Evolutionary conservation across 106 monocot species (phyloP), one percentile per base, ranked within the genome.

Genomic region (Phalaenopsis equestris): DNA sequence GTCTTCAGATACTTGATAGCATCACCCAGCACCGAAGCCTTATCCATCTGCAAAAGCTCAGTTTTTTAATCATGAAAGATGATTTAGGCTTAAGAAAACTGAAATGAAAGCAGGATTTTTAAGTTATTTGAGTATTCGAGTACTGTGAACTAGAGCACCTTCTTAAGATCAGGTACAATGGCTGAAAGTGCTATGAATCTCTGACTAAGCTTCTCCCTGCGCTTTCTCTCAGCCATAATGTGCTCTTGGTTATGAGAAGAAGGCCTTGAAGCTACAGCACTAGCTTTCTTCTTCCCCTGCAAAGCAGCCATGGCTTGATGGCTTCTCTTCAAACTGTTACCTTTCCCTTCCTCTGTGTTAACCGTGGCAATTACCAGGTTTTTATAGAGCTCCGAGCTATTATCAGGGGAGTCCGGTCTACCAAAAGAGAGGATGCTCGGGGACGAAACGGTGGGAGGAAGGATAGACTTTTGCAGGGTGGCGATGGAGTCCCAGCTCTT

Each of bases 201-300:
- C 67, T 85, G 85, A 77, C 87, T 91, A 3, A 91, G 87, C 83
- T 91, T 91, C 80, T 91, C 89, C 77, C 91, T 80, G 12, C 91
- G 72, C 83, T 87, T 91, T 82, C 91, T 85, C 86, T 91, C 91
- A 1, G 91, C 85, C 24, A 91, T 67, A 6, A 91, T 77, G 41
- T 91, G 91, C 8, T 91, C 91, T 10, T 84, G 88, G 42, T 85
- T 78, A 39, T 80, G 82, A 15, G 86, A 56, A 15, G 83, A 45
- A 24, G 88, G 76, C 57, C 85, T 78, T 8, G 23, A 8, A 8
- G 41, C n/a, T 0, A 15, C 77, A 7, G 72, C 46, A 48, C 37
- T 19, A 1, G 9, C 45, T 11, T 18, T 76, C 30, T 41, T 17
- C 65, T 67, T 79, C 49, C 24, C 38, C 12, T 7, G 58, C 7